A percentile compares a stretch with the other conserved stretches of the same genome.
phyloP scores from a whole-genome alignment of 148 eudicot species.

The Polygonum maritimum region DNA sequence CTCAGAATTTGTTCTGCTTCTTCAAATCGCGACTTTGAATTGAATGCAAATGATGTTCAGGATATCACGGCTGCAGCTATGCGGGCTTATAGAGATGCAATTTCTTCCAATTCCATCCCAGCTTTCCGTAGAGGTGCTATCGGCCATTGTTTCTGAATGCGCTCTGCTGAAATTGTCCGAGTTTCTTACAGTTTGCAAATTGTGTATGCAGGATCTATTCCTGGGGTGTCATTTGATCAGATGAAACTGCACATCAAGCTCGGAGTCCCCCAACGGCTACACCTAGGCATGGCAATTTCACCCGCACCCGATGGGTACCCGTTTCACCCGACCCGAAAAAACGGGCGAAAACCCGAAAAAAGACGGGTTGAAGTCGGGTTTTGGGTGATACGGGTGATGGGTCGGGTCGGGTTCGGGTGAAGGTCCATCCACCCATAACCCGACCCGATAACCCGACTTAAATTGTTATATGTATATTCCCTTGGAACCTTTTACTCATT shows the following conservation, averaged over 20 bases:
- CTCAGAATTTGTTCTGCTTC: neutral
- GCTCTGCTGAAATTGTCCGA: neutral
- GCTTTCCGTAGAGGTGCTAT: conserved; percentile 80
- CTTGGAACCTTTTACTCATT: no score
- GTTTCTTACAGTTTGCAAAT: neutral
- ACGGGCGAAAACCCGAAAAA: no score
- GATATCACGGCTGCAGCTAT: conserved; percentile 32
- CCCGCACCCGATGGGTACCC: no score
- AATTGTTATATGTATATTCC: no score
- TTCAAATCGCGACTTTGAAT: neutral
- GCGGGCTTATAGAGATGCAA: conserved; percentile 61
- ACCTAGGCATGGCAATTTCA: no score
- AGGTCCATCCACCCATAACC: no score
- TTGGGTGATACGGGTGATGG: no score
- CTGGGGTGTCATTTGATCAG: conserved; percentile 76
- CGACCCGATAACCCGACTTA: no score
- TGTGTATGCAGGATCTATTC: conserved; percentile 63
- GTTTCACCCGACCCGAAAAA: no score
- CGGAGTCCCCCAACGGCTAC: conserved; percentile 24
- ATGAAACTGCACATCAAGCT: no score
- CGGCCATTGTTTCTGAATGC: neutral
- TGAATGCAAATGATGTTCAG: conserved; percentile 22
- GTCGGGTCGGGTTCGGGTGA: no score
- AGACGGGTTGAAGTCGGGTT: no score
- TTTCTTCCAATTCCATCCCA: conserved; percentile 91